Base-by-base conservation (phyloP, 2,329 filamentous ascomycete genomes). In the Westerdykella aurantiaca region DNA sequence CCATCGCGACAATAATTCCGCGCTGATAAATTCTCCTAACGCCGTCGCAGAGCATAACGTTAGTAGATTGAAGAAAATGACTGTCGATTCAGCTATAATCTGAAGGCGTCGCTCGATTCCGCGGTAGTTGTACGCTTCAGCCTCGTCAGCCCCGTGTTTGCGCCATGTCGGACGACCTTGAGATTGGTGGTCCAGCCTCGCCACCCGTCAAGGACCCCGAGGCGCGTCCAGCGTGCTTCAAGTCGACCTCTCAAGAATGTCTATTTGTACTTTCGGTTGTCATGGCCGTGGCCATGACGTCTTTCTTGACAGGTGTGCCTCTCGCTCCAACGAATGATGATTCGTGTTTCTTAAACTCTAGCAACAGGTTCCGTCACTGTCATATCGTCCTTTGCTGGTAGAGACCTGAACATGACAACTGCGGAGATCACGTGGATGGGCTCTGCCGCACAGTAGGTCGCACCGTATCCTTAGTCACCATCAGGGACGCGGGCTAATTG, bases 381-480 rank as follows among this genome's bases (percentile, higher is more conserved):
- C 46, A 79, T 83, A 47, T 81, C 80, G 1, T 77, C 77, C 0
- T 77, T 77, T 40, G 81, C 84, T 38, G 80, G 76, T 2, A 58
- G 64, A 12, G 78, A 83, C 47, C 61, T 85, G 43, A 57, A 71
- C 37, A 85, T 86, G 81, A 78, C 75, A 2, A 79, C 77, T 38
- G 78, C 80, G 1, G 74, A 86, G 55, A 77, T 86, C 18, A 82
- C 81, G 0, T 86, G 82, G 82, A 80, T 85, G 47, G 74, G 73
- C 38, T 81, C 81, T 6, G 75, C 81, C n/a, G 72, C 77, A 33
- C 77, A 78, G 68, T 77, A 66, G 38, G 72, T 65, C 17, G 3
- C 29, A 17, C 12, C 9, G 12, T 13, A 6, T 29, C 10, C 17
- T 21, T 34, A n/a, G n/a, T n/a, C n/a, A n/a, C n/a, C 9, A 31